Evolutionary conservation across 2,329 filamentous ascomycete species (phyloP).

Genomic region (Rhynchosporium graminicola): DNA sequence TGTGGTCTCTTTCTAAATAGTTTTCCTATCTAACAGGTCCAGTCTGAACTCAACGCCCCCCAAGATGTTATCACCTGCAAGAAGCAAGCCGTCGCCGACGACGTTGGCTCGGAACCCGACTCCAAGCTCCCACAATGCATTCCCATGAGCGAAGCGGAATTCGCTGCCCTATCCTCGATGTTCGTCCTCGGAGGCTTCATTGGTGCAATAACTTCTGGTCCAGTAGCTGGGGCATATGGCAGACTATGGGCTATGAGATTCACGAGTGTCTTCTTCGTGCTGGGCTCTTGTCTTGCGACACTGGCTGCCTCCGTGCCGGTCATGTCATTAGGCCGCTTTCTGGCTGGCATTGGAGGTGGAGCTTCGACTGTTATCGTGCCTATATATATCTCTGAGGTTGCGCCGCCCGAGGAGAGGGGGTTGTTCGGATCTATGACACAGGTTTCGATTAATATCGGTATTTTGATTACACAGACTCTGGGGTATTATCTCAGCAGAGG

Average conservation of each 20-base stretch:
- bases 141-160: slow-evolving; percentile 78
- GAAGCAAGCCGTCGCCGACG: slow-evolving; percentile 52
- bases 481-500: slow-evolving; percentile 86
- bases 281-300: slow-evolving; percentile 76
- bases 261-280: slow-evolving; percentile 74
- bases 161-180: slow-evolving; percentile 84
- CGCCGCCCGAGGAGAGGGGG: slow-evolving; percentile 72
- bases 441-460: slow-evolving; percentile 90
- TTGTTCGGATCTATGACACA: slow-evolving; percentile 87
- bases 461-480: slow-evolving; percentile 77
- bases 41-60: slow-evolving; percentile 94
- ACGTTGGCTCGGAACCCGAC: slow-evolving; percentile 29
- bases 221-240: slow-evolving; percentile 75
- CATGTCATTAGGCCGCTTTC: slow-evolving; percentile 71
- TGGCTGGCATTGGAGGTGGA: slow-evolving; percentile 83
- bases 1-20: slow-evolving; percentile 87
- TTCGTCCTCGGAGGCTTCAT: slow-evolving; percentile 88
- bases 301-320: slow-evolving; percentile 66
- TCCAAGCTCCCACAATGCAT: slow-evolving; percentile 72
- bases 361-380: slow-evolving; percentile 91
- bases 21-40: slow-evolving; percentile 57
- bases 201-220: slow-evolving; percentile 79
- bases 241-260: slow-evolving; percentile 73
- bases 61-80: slow-evolving; percentile 91
- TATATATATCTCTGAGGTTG: slow-evolving; percentile 90